These are phyloP conservation scores for Trypethelium eluteriae DNA, from an alignment of 495 filamentous ascomycete species.

Conservation along the genomic window DNA sequence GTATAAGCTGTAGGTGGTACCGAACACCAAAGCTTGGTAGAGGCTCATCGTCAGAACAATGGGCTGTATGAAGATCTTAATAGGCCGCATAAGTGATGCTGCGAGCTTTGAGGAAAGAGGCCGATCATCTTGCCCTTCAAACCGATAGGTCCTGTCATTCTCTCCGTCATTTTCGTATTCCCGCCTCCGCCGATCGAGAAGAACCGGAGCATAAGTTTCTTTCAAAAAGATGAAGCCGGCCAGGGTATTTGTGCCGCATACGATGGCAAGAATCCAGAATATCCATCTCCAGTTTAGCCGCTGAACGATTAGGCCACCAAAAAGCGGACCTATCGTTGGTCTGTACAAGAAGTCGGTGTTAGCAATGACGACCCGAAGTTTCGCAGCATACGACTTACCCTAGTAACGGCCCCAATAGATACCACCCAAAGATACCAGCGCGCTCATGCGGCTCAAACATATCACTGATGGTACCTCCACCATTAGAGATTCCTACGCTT, in stretches of 20 bases:
- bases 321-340: constrained; percentile 24
- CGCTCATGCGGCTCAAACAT: constrained; percentile 26
- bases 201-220: constrained; percentile 27
- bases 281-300: constrained; percentile 29
- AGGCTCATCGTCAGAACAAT: constrained; percentile 28
- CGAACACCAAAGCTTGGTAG: constrained; percentile 29
- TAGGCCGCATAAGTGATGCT: constrained; percentile 18
- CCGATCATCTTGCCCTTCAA: constrained; percentile 24
- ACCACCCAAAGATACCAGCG: constrained; percentile 29
- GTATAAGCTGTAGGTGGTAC: constrained; percentile 28
- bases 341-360: not conserved
- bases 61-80: constrained; percentile 27
- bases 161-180: constrained; percentile 21
- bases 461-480: constrained; percentile 28
- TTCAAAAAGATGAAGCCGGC: constrained; percentile 27
- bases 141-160: constrained; percentile 15
- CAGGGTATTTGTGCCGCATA: constrained; percentile 26
- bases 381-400: constrained; percentile 18
- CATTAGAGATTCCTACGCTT: constrained; percentile 32
- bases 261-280: constrained; percentile 31
- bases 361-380: not conserved
- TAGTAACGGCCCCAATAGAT: constrained; percentile 27
- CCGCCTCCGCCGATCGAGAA: constrained; percentile 22
- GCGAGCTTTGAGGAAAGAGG: constrained; percentile 19
- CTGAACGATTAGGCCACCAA: constrained; percentile 29